Evolutionary conservation across 805 yeast species (phyloP).

Genomic region (Ogataea trehalophila): DNA sequence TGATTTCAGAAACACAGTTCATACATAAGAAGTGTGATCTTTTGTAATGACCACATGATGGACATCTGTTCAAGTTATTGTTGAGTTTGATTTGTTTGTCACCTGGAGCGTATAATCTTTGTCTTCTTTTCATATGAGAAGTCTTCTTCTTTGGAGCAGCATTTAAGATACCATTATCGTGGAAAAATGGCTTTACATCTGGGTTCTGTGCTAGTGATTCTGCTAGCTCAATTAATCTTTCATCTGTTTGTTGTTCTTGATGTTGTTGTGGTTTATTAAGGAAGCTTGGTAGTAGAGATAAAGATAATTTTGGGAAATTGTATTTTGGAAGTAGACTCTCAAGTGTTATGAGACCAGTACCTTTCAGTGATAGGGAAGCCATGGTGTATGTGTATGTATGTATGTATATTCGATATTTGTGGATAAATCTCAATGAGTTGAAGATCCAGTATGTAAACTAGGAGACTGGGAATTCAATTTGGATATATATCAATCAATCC

Average conservation of each 20-base stretch:
- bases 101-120: conserved; percentile 77
- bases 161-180: conserved; percentile 65
- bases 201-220: conserved; percentile 34
- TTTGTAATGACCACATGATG: conserved; percentile 91
- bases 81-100: conserved; percentile 74
- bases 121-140: conserved; percentile 82
- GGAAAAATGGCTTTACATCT: conserved; percentile 37
- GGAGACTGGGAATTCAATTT: too few species aligned
- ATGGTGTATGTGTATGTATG: background rate
- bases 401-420: too few species aligned
- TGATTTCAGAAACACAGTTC: conserved; percentile 85
- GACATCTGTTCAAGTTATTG: conserved; percentile 81
- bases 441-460: too few species aligned
- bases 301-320: conserved; percentile 6
- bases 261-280: conserved; percentile 8
- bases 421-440: too few species aligned
- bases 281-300: conserved; percentile 12
- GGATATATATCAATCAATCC: too few species aligned
- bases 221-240: conserved; percentile 32
- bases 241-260: conserved; percentile 7
- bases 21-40: conserved; percentile 88
- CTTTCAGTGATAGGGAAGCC: conserved; percentile 5
- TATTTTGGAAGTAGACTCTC: conserved; percentile 10
- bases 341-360: conserved; percentile 9
- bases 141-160: conserved; percentile 96